These are phyloP conservation scores for Furcasterigmium sp. DNA, from an alignment of 2,329 filamentous ascomycete genomes.

Conservation along the genomic window DNA sequence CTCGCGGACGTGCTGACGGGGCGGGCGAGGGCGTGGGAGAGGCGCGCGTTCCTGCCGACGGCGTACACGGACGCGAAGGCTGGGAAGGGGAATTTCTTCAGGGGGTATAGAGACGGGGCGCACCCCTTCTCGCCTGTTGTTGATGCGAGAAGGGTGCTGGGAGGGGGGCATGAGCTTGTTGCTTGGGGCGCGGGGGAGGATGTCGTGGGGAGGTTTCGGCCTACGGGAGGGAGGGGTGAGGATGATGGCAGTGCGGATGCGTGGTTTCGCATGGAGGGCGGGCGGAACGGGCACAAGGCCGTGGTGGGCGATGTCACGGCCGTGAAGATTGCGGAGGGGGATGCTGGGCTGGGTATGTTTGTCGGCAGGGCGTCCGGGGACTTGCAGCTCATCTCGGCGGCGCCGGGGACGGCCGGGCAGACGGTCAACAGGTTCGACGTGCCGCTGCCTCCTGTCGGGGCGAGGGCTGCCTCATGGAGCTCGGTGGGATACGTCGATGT, in stretches of 20 bases:
- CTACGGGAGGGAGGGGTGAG: conserved; percentile 11
- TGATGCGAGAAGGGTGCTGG: conserved; percentile 33
- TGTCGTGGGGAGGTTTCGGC: conserved; percentile 35
- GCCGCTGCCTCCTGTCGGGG: conserved; percentile 20
- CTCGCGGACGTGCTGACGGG: conserved; percentile 42
- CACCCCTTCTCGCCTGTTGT: conserved; percentile 39
- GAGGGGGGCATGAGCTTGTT: conserved; percentile 37
- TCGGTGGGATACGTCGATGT: conserved; percentile 12
- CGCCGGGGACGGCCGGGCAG: conserved; percentile 21
- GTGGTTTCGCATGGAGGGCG: conserved; percentile 26
- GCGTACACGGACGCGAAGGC: conserved; percentile 20
- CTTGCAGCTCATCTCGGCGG: conserved; percentile 36
- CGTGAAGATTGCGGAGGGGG: conserved; percentile 35
- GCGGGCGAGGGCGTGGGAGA: conserved; percentile 49
- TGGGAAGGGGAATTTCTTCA: conserved; percentile 10
- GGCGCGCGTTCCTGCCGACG: conserved; percentile 28
- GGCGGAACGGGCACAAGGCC: conserved; percentile 28
- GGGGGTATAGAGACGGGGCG: conserved; percentile 4
- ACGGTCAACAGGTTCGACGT: conserved; percentile 16
- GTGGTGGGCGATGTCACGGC: conserved; percentile 46
- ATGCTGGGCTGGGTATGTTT: conserved; percentile 27
- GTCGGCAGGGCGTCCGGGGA: conserved; percentile 46
- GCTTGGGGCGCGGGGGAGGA: conserved; percentile 49
- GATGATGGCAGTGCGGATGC: conserved; percentile 1
- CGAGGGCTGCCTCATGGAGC: conserved; percentile 20